These are phyloP conservation scores for Colletotrichum spaethianum DNA, from an alignment of 2,329 filamentous ascomycete species.

Conservation along the genomic window DNA sequence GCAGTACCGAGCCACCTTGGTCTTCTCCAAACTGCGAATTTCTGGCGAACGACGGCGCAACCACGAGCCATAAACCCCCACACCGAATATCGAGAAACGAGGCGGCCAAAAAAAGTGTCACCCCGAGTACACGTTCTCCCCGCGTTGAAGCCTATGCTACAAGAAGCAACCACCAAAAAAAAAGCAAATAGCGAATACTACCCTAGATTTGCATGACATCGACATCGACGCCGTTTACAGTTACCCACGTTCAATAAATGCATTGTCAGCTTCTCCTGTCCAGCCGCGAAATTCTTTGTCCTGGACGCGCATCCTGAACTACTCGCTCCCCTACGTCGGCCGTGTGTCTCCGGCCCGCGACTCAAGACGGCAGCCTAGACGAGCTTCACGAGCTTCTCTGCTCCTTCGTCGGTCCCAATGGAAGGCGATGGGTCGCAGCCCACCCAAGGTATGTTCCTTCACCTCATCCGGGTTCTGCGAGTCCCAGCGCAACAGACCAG, in stretches of 20 bases:
- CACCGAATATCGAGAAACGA: constrained; percentile 26
- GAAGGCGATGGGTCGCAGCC: constrained; percentile 57
- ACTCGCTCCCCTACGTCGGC: not conserved
- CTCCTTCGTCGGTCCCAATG: constrained; percentile 52
- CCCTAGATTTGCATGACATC: constrained; percentile 15
- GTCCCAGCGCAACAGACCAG: not conserved
- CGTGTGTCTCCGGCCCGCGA: constrained; percentile 28
- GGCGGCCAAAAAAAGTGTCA: constrained; percentile 13
- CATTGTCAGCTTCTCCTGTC: constrained; percentile 23
- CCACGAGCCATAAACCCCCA: not conserved
- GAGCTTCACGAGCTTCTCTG: constrained; percentile 22
- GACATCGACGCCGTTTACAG: not conserved
- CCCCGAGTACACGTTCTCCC: constrained; percentile 9
- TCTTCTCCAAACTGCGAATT: not conserved
- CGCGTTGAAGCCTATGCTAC: constrained; percentile 28
- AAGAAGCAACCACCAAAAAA: constrained; percentile 15
- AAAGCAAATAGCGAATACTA: constrained; percentile 24
- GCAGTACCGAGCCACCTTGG: not conserved
- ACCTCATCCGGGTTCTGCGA: not conserved
- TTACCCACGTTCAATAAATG: constrained; percentile 34
- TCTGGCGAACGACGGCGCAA: constrained; percentile 24
- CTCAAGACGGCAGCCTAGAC: constrained; percentile 38
- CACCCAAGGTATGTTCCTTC: constrained; percentile 55
- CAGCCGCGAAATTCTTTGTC: constrained; percentile 3
- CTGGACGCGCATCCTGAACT: constrained; percentile 6